Percentiles rank a stretch among this genome's conserved stretches.
Evolutionary conservation across 495 filamentous ascomycete species (phyloP).

Genomic region (Jackrogersella multiformis): DNA sequence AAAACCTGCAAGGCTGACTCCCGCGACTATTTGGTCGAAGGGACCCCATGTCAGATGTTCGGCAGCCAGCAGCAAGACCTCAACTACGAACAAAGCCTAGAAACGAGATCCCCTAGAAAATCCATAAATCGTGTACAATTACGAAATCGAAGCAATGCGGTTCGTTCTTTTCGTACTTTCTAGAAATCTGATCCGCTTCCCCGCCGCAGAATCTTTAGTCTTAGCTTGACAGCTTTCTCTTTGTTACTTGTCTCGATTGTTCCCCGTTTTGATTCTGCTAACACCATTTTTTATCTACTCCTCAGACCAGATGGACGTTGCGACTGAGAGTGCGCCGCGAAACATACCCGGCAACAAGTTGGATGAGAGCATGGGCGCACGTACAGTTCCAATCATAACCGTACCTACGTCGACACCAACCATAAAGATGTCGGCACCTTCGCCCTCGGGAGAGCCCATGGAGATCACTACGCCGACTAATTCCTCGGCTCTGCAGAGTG

Average conservation of each 20-base stretch:
- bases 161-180: conserved; percentile 35
- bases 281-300: conserved; percentile 35
- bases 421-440: conserved; percentile 60
- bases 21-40: conserved; percentile 37
- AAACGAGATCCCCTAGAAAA: conserved; percentile 23
- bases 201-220: conserved; percentile 14
- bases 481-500: conserved; percentile 53
- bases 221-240: conserved; percentile 4
- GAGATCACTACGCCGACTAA: conserved; percentile 60
- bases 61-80: conserved; percentile 33
- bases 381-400: conserved; percentile 59
- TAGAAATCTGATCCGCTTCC: conserved; percentile 31
- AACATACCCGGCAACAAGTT: conserved; percentile 49
- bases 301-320: conserved; percentile 59
- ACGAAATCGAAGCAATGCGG: conserved; percentile 39
- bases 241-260: conserved; percentile 36
- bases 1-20: conserved; percentile 41
- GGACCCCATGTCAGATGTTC: conserved; percentile 43
- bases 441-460: conserved; percentile 60
- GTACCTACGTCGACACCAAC: conserved; percentile 48
- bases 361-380: conserved; percentile 54
- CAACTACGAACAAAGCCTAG: conserved; percentile 29
- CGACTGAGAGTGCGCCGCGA: conserved; percentile 58
- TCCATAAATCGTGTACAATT: conserved; percentile 28
- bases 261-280: conserved; percentile 23